A percentile compares a stretch with the other conserved stretches of the same genome.
Conservation (phyloP, 2,329 filamentous ascomycete genomes). For the Grosmannia clavigera region DNA sequence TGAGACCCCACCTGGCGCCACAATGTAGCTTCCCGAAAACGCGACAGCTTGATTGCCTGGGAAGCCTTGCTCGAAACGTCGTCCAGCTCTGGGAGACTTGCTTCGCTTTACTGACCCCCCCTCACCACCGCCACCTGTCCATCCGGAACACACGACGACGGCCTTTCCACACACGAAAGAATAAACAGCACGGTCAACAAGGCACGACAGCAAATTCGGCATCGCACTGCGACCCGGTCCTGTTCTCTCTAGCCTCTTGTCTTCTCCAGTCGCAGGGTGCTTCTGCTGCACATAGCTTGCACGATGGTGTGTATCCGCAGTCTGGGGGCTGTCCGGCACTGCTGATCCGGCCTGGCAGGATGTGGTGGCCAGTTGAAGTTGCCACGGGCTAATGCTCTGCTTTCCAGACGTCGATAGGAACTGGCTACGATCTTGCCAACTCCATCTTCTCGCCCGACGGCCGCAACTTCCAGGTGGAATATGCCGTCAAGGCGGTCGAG, state of each 20-base stretch:
- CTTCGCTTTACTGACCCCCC: not conserved
- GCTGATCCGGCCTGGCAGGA: too few relatives aligned
- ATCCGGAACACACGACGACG: not conserved
- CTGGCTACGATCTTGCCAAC: conserved; percentile 98
- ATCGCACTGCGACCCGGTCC: not conserved
- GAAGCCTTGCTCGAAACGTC: not conserved
- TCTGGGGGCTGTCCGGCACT: not conserved
- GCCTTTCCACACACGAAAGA: not conserved
- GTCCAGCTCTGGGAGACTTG: not conserved
- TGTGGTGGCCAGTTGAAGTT: too few relatives aligned
- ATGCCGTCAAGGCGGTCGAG: conserved; percentile 96
- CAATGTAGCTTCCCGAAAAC: not conserved
- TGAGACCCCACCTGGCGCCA: not conserved
- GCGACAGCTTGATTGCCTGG: not conserved
- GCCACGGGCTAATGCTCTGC: too few relatives aligned
- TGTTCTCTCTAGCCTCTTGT: not conserved
- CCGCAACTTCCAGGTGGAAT: conserved; percentile 98
- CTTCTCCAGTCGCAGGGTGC: not conserved
- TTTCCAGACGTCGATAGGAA: conserved; percentile 91
- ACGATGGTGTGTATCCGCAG: not conserved
- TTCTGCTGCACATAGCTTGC: not conserved
- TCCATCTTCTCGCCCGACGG: conserved; percentile 99
- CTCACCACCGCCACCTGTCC: not conserved
- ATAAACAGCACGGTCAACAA: not conserved
- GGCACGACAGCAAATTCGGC: not conserved